Evolutionary conservation across 2,329 filamentous ascomycete species (phyloP).

Genomic region (Talaromyces verruculosus): DNA sequence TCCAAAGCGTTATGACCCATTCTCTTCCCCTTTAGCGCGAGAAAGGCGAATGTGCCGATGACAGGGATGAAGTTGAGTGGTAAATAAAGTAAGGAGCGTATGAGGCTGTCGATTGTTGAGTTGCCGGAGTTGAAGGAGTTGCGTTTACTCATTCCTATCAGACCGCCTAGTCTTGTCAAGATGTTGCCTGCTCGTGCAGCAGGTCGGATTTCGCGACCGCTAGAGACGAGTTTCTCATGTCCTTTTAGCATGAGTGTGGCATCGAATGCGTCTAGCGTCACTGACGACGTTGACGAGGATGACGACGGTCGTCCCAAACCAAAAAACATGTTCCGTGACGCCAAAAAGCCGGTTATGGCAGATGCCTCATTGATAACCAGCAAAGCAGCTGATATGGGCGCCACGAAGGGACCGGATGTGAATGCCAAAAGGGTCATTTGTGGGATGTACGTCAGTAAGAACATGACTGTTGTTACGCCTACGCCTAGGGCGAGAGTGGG

Average conservation of each 20-base stretch:
- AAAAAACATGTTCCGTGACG: slow-evolving; percentile 4
- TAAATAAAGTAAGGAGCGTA: slow-evolving; percentile 80
- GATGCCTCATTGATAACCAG: slow-evolving; percentile 61
- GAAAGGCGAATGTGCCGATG: slow-evolving; percentile 78
- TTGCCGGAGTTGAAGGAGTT: slow-evolving; percentile 53
- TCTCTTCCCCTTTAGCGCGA: slow-evolving; percentile 68
- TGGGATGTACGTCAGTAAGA: slow-evolving; percentile 80
- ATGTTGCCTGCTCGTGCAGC: slow-evolving; percentile 48
- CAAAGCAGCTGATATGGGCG: slow-evolving; percentile 59
- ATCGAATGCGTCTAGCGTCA: slow-evolving; percentile 76
- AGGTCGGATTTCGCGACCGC: slow-evolving; percentile 69
- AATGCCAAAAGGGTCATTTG: slow-evolving; percentile 80
- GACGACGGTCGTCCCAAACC: background rate
- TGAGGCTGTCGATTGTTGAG: slow-evolving; percentile 51
- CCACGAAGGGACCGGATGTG: slow-evolving; percentile 71
- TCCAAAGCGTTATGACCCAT: slow-evolving; percentile 56
- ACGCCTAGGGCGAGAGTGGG: slow-evolving; percentile 69
- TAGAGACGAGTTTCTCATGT: slow-evolving; percentile 64
- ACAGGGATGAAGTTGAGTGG: slow-evolving; percentile 92
- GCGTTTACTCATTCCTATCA: slow-evolving; percentile 46
- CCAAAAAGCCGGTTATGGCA: slow-evolving; percentile 36
- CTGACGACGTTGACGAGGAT: background rate
- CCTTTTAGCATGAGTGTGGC: slow-evolving; percentile 61
- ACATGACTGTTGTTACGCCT: slow-evolving; percentile 76
- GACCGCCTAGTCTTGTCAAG: slow-evolving; percentile 57